A percentile compares a stretch with the other conserved stretches of the same genome.
These are phyloP conservation scores for Arbutus unedo DNA, from an alignment of 148 eudicot species.

Conservation along the genomic window DNA sequence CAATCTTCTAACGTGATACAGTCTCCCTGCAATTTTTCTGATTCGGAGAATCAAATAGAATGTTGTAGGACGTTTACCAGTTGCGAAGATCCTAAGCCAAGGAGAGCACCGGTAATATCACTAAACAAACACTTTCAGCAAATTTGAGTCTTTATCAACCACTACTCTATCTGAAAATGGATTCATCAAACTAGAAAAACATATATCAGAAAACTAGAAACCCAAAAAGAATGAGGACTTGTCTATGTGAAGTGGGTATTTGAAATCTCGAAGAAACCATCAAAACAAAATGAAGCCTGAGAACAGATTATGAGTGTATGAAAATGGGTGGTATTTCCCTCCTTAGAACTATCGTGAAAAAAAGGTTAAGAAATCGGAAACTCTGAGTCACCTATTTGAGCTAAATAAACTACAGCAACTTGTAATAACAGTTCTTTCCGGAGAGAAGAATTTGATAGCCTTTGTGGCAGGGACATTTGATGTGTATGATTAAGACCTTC, in stretches of 20 bases:
- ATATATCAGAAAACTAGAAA: not conserved
- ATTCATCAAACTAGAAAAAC: not conserved
- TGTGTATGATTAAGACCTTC: slow-evolving; percentile 7
- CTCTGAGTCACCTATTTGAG: not conserved
- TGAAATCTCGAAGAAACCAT: too few species aligned
- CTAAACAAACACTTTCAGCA: not conserved
- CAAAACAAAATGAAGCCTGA: too few species aligned
- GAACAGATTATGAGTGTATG: too few species aligned
- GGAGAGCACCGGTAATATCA: too few species aligned
- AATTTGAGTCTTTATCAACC: not conserved
- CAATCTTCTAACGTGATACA: not conserved
- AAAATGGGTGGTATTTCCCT: too few species aligned
- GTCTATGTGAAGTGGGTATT: not conserved
- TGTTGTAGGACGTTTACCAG: not conserved
- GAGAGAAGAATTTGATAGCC: slow-evolving; percentile 13
- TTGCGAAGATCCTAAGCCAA: not conserved
- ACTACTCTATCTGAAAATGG: not conserved
- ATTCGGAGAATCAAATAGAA: not conserved
- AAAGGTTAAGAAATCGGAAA: not conserved
- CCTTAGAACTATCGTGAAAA: not conserved
- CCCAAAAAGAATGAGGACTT: not conserved
- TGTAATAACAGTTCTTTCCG: slow-evolving; percentile 20
- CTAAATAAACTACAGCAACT: slow-evolving; percentile 12
- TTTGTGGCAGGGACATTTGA: slow-evolving; percentile 22
- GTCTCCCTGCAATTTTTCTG: not conserved